phyloP scores from a whole-genome alignment of 371 early-diverging fungal genomes.

The Mortierella sp. region DNA sequence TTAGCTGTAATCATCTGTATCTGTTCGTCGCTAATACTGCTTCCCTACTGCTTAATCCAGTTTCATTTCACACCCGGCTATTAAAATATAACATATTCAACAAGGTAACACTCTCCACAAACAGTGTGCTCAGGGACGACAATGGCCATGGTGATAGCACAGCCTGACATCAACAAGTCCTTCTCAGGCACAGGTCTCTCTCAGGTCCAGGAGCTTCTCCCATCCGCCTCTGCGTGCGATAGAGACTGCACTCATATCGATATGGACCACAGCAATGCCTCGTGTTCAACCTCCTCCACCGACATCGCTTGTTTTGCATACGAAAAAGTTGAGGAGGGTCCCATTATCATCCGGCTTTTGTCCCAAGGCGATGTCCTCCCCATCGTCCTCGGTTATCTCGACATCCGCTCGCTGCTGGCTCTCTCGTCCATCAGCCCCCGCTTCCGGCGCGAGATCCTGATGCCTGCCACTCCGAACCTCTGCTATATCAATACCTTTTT shows the following conservation, averaged over 20 bases:
- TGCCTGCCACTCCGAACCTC: slow-evolving; percentile 34
- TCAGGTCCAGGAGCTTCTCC: slow-evolving; percentile 8
- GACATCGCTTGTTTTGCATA: not conserved
- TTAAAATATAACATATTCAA: too few relatives aligned
- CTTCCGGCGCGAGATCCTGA: slow-evolving; percentile 42
- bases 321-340: slow-evolving; percentile 12
- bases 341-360: slow-evolving; percentile 34
- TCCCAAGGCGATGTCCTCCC: slow-evolving; percentile 32
- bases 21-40: too few relatives aligned
- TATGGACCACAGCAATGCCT: not conserved
- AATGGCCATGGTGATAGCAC: slow-evolving; percentile 40
- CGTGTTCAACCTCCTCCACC: slow-evolving; percentile 11
- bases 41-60: not conserved
- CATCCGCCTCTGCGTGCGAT: slow-evolving; percentile 3
- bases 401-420: slow-evolving; percentile 32
- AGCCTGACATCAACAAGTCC: slow-evolving; percentile 21
- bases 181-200: slow-evolving; percentile 15
- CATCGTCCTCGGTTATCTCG: slow-evolving; percentile 32
- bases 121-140: too few relatives aligned
- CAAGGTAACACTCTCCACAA: too few relatives aligned
- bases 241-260: slow-evolving; percentile 4
- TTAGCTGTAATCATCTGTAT: too few relatives aligned
- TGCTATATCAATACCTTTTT: slow-evolving; percentile 34
- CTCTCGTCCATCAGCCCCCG: slow-evolving; percentile 23
- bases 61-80: not conserved